Conservation (phyloP, 805 yeast species). For the Saccharomycopsis olivae region DNA sequence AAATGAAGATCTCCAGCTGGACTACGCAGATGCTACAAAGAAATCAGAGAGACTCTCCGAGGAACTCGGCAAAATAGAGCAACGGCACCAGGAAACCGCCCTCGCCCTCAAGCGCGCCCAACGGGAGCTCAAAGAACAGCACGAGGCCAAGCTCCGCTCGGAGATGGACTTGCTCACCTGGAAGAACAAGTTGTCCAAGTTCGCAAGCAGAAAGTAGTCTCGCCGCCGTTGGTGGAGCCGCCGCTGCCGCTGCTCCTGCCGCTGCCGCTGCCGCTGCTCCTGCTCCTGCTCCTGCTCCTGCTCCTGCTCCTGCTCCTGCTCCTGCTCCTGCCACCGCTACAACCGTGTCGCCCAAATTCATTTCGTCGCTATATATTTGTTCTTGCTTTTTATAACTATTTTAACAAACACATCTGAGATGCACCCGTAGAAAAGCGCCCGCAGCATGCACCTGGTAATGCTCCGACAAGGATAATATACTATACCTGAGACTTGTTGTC, state of each 20-base stretch:
- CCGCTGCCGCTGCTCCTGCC: too few species aligned
- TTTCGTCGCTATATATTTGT: too few species aligned
- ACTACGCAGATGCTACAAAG: constrained; percentile 44
- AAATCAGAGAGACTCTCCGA: constrained; percentile 37
- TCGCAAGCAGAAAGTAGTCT: constrained; percentile 1
- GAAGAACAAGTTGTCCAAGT: constrained; percentile 24
- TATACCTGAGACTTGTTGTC: not conserved
- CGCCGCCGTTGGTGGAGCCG: not conserved
- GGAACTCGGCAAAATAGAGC: constrained; percentile 33
- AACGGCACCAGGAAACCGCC: constrained; percentile 34
- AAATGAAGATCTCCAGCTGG: constrained; percentile 44
- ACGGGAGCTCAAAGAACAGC: constrained; percentile 45
- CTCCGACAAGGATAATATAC: too few species aligned
- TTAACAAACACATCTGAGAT: too few species aligned
- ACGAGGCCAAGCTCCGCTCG: constrained; percentile 34
- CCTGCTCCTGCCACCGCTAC: too few species aligned
- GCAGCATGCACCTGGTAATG: too few species aligned
- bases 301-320: too few species aligned
- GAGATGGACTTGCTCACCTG: constrained; percentile 51
- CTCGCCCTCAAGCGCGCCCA: constrained; percentile 36
- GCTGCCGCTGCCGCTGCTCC: too few species aligned
- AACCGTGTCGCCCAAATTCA: too few species aligned
- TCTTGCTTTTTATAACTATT: too few species aligned
- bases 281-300: too few species aligned
- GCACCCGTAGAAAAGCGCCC: too few species aligned